Evolutionary conservation across 192 early-diverging fungal genomes (phyloP).

Genomic region (Backusella luteola): DNA sequence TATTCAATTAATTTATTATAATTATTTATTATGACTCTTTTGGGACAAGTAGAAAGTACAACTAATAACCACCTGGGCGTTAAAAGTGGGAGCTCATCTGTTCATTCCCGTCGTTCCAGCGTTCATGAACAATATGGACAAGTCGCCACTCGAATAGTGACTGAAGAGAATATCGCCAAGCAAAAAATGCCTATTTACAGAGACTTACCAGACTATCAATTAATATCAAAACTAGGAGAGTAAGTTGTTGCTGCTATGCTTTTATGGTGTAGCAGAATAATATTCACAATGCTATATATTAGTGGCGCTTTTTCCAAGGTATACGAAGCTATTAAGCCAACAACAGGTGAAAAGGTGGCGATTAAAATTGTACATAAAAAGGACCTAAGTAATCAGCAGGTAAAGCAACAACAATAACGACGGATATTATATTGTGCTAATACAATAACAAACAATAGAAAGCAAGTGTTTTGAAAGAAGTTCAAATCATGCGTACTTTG

Average conservation of each 20-base stretch:
- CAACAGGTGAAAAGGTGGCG: slow-evolving; percentile 68
- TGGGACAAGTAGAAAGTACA: slow-evolving; percentile 1
- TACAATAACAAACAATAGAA: slow-evolving; percentile 39
- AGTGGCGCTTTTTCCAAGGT: slow-evolving; percentile 87
- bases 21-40: slow-evolving; percentile 2
- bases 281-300: not conserved
- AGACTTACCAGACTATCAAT: slow-evolving; percentile 53
- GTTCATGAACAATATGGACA: not conserved
- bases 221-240: slow-evolving; percentile 69
- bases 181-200: slow-evolving; percentile 43
- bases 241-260: slow-evolving; percentile 41
- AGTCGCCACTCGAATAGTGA: not conserved
- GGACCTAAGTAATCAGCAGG: slow-evolving; percentile 72
- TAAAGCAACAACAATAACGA: slow-evolving; percentile 16
- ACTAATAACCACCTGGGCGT: not conserved
- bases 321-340: slow-evolving; percentile 64
- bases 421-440: not conserved
- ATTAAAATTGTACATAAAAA: slow-evolving; percentile 83
- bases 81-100: not conserved
- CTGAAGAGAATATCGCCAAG: slow-evolving; percentile 19
- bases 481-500: slow-evolving; percentile 80
- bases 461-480: slow-evolving; percentile 85
- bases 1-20: not conserved
- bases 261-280: not conserved
- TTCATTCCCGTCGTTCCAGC: slow-evolving; percentile 1